A percentile compares a stretch with the other conserved stretches of the same genome.
phyloP scores from a whole-genome alignment of 2,329 filamentous ascomycete species.

The Sclerotinia sclerotiorum region DNA sequence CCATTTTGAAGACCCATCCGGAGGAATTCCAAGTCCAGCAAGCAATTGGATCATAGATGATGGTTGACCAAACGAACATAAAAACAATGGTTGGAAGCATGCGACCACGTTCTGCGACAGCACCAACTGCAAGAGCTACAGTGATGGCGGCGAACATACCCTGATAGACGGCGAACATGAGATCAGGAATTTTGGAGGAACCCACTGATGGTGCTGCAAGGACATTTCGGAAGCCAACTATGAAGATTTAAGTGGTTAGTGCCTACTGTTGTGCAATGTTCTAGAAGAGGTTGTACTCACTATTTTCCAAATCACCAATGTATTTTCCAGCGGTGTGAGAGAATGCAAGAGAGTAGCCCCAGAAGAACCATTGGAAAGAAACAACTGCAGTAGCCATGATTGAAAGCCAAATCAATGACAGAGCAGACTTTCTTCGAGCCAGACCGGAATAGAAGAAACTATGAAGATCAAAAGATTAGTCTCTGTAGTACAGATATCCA shows the following conservation, averaged over 20 bases:
- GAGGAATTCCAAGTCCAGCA: slow-evolving; percentile 91
- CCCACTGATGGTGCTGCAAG: slow-evolving; percentile 74
- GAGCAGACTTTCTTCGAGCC: slow-evolving; percentile 81
- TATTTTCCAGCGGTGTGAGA: slow-evolving; percentile 62
- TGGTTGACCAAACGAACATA: slow-evolving; percentile 88
- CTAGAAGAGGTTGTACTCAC: slow-evolving; percentile 15
- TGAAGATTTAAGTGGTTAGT: slow-evolving; percentile 3
- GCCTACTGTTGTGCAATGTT: slow-evolving; percentile 4
- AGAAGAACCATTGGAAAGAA: slow-evolving; percentile 83
- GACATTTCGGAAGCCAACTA: slow-evolving; percentile 71
- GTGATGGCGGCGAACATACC: slow-evolving; percentile 87
- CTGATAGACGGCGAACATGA: slow-evolving; percentile 83
- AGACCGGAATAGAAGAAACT: slow-evolving; percentile 89
- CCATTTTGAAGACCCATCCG: slow-evolving; percentile 78
- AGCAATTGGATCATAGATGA: slow-evolving; percentile 89
- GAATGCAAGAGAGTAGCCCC: slow-evolving; percentile 41
- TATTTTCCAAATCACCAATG: slow-evolving; percentile 76
- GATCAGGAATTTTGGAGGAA: slow-evolving; percentile 71
- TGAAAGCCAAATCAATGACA: slow-evolving; percentile 88
- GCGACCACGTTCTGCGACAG: slow-evolving; percentile 81
- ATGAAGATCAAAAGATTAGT: slow-evolving; percentile 27
- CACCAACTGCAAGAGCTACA: slow-evolving; percentile 80
- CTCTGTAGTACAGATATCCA: slow-evolving; percentile 25
- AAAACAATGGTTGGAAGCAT: slow-evolving; percentile 88
- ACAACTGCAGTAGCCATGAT: slow-evolving; percentile 82